A percentile compares a stretch with the other conserved stretches of the same genome.
Evolutionary conservation across 176 grass and related monocot species (phyloP).

Genomic region (Lolium perenne): DNA sequence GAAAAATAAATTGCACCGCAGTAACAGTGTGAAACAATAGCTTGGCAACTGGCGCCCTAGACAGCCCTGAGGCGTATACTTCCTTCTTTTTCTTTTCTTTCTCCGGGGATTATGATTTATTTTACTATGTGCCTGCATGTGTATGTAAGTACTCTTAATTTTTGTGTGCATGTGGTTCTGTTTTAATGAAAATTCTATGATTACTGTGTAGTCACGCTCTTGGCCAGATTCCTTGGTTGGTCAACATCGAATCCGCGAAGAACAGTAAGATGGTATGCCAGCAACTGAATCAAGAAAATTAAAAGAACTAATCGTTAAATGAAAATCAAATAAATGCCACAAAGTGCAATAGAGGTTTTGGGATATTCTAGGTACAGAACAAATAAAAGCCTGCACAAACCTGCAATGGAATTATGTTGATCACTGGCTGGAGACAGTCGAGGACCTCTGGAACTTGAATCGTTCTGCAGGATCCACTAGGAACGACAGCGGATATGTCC

Average conservation of each 20-base stretch:
- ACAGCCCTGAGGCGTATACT: neutral
- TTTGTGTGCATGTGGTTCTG: neutral
- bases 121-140: neutral
- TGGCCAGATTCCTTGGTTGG: constrained; percentile 88
- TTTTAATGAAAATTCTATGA: neutral
- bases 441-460: constrained; percentile 78
- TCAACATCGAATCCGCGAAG: constrained; percentile 72
- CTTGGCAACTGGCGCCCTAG: neutral
- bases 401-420: constrained; percentile 94
- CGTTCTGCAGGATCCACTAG: constrained; percentile 64
- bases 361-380: neutral
- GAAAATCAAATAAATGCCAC: neutral
- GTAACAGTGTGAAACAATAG: neutral
- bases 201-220: constrained; percentile 81
- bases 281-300: constrained; percentile 52
- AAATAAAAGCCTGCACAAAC: constrained; percentile 35
- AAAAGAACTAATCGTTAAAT: neutral
- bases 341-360: neutral
- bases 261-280: constrained; percentile 86
- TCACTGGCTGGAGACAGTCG: constrained; percentile 85
- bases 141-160: neutral
- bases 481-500: constrained; percentile 57
- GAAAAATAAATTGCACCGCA: neutral
- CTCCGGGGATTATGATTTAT: neutral
- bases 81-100: neutral